Evolutionary conservation across 2,329 filamentous ascomycete species (phyloP), one percentile per base, ranked within the genome.

Genomic region (Simplicillium sp.): DNA sequence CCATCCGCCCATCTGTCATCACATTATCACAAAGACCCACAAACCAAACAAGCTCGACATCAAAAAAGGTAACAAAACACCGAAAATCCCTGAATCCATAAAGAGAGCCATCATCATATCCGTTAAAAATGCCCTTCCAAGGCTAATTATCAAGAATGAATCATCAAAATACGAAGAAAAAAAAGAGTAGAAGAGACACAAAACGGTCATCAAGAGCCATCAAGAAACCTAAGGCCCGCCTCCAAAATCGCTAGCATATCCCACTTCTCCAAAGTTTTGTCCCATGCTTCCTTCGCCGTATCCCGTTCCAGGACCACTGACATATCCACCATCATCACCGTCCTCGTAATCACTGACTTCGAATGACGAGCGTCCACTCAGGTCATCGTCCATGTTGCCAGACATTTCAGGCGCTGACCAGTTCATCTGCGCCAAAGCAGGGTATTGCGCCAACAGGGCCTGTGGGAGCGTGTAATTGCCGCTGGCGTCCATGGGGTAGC

Each of bases 371-470:
- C 83, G 73, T 0, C 84, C 84, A 52, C 82, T 86, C n/a, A 84
- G 63, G 46, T 87, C 85, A 38, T 87, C 84, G 33, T 88, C 82
- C 44, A 81, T 71, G 14, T 79, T 78, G n/a, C 82, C 74, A 34
- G 81, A 75, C 56, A 94, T 75, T 40, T 82, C 75, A 15, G 61
- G 56, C 11, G 64, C 58, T 14, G 75, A 74, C 89, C 90, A 97
- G 55, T 90, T 89, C 57, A 97, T 75, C 40, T 82, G 84, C 17
- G 89, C 88, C n/a, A 98, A 67, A 4, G 87, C 89, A 11, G 92
- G 92, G 60, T 96, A 97, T 55, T 97, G 92, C 14, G 85, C 84
- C 32, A 97, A 67, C 38, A 98, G 67, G 2, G 90, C 90, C 4
- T 86, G 85, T 2, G 92, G 92, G n/a, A 97, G 71, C 31, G 75